Percentiles rank a stretch among this genome's conserved stretches.
These are phyloP conservation scores for Naganishia sp. DNA, from an alignment of 1,284 basidiomycete species.

Conservation along the genomic window DNA sequence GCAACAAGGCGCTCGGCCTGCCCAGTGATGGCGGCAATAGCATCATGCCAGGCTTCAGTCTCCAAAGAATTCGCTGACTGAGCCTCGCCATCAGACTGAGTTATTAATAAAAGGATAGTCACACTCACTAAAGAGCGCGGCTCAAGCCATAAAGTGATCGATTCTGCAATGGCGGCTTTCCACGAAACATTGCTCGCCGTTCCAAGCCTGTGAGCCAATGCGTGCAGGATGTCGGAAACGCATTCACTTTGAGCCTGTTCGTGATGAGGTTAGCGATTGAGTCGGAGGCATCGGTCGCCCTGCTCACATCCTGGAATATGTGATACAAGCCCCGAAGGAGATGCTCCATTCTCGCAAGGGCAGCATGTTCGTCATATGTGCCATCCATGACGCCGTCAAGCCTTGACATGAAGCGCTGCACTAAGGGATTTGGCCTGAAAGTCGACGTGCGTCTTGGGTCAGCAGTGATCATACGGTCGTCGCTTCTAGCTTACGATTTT, in stretches of 20 bases:
- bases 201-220: conserved; percentile 7
- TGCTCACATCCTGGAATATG: conserved; percentile 18
- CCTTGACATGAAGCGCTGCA: conserved; percentile 11
- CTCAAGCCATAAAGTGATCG: conserved; percentile 24
- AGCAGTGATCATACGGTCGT: neutral
- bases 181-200: conserved; percentile 23
- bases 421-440: conserved; percentile 1
- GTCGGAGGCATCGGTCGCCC: too few relatives aligned
- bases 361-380: conserved; percentile 6
- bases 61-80: neutral
- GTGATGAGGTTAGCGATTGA: too few relatives aligned
- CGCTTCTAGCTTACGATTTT: neutral
- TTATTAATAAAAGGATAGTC: neutral
- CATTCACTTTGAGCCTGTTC: neutral
- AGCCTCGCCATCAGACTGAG: neutral
- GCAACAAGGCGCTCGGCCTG: conserved; percentile 82
- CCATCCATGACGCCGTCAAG: conserved; percentile 23
- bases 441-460: neutral
- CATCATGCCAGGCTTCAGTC: conserved; percentile 57
- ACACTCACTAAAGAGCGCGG: conserved; percentile 9
- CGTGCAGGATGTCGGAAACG: conserved; percentile 13
- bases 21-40: conserved; percentile 79
- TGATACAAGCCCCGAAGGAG: conserved; percentile 17
- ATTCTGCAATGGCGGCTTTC: conserved; percentile 24
- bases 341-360: conserved; percentile 11